These are phyloP conservation scores for Kodamaea neixiangensis DNA, from an alignment of 805 yeast genomes.

Conservation along the genomic window DNA sequence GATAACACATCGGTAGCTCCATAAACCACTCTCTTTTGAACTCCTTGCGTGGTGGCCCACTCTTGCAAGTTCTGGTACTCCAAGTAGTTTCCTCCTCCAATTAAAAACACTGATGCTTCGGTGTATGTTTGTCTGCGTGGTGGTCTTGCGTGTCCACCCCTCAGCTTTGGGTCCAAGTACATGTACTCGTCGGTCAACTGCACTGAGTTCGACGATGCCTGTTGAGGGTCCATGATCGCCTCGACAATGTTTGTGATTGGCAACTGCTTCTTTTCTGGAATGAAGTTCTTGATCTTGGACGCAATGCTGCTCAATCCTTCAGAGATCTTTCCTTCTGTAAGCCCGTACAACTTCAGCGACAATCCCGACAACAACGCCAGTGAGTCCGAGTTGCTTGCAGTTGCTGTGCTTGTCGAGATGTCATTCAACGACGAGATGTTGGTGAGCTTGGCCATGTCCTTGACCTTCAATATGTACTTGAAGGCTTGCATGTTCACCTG, in stretches of 20 bases:
- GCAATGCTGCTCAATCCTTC: conserved; percentile 91
- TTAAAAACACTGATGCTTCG: conserved; percentile 85
- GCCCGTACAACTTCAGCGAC: conserved; percentile 74
- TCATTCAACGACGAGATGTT: conserved; percentile 21
- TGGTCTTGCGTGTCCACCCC: conserved; percentile 88
- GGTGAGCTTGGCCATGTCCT: conserved; percentile 66
- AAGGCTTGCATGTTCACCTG: conserved; percentile 61
- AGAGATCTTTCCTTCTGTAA: conserved; percentile 79
- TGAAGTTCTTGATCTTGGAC: conserved; percentile 79
- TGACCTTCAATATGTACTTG: conserved; percentile 73
- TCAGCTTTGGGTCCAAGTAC: conserved; percentile 84
- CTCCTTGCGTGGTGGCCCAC: conserved; percentile 53
- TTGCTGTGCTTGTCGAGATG: conserved; percentile 31
- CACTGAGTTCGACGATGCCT: conserved; percentile 61
- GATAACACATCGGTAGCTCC: conserved; percentile 82
- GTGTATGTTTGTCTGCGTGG: conserved; percentile 82
- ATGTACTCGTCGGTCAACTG: conserved; percentile 85
- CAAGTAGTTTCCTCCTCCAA: conserved; percentile 94
- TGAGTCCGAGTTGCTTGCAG: conserved; percentile 42
- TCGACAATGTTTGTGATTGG: conserved; percentile 91
- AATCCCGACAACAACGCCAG: conserved; percentile 70
- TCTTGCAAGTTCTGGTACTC: conserved; percentile 95
- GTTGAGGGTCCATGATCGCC: conserved; percentile 82
- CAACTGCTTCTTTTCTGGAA: conserved; percentile 85
- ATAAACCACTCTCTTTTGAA: conserved; percentile 61